phyloP scores from a whole-genome alignment of 805 yeast genomes.

The Wickerhamiella kurtzmanii region DNA sequence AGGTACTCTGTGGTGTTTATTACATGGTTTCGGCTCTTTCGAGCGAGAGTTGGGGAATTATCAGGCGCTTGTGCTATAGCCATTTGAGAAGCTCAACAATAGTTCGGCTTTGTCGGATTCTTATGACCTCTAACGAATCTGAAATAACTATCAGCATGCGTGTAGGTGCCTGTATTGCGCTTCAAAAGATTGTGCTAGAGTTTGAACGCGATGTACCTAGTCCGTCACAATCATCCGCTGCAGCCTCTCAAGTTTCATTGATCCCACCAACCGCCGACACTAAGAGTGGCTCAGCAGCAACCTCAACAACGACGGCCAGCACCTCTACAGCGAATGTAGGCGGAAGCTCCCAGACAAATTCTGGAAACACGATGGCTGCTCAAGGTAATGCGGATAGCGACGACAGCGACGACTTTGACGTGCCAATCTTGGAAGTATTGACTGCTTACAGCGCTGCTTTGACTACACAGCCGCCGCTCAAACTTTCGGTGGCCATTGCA shows the following conservation, averaged over 20 bases:
- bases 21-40: constrained; percentile 28
- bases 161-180: constrained; percentile 26
- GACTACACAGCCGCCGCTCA: neutral
- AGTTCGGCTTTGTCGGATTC: constrained; percentile 23
- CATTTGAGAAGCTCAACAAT: constrained; percentile 29
- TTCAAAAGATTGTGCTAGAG: constrained; percentile 8
- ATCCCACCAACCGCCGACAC: too few species aligned
- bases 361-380: too few species aligned
- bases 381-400: neutral
- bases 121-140: constrained; percentile 18
- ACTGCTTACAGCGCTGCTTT: neutral
- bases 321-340: neutral
- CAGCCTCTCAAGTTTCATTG: too few species aligned
- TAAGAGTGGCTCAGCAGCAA: too few species aligned
- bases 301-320: neutral
- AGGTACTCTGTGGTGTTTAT: constrained; percentile 35
- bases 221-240: neutral
- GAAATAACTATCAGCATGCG: constrained; percentile 25
- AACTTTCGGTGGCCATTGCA: neutral
- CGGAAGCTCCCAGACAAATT: too few species aligned
- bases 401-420: neutral
- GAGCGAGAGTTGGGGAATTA: constrained; percentile 29
- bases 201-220: neutral
- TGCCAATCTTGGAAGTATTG: neutral
- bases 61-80: constrained; percentile 29